phyloP scores from a whole-genome alignment of 73 alveolate genomes.

The Paraurostyla sp. region DNA sequence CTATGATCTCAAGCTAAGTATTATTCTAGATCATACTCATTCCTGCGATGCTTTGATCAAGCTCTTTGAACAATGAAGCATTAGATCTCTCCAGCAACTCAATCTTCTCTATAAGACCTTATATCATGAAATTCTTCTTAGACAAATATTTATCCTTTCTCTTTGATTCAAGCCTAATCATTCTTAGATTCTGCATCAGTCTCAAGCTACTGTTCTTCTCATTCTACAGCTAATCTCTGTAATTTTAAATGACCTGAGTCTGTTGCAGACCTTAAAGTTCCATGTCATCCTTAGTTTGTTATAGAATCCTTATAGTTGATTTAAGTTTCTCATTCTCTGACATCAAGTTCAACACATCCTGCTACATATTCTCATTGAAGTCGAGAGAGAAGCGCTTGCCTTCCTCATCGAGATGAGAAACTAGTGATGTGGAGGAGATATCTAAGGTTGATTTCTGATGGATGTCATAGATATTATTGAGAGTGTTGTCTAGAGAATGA shows the following conservation, averaged over 20 bases:
- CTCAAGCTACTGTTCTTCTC: not conserved
- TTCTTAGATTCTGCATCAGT: not conserved
- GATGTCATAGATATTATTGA: not conserved
- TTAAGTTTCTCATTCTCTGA: slow-evolving; percentile 21
- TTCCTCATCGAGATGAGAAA: not conserved
- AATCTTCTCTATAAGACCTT: not conserved
- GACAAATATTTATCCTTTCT: slow-evolving; percentile 13
- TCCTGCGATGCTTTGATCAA: slow-evolving; percentile 30
- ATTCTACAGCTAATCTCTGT: not conserved
- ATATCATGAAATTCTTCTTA: slow-evolving; percentile 6
- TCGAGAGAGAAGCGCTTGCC: not conserved
- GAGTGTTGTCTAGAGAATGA: slow-evolving; percentile 2
- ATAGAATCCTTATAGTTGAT: not conserved
- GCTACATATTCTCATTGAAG: not conserved
- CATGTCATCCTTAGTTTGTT: not conserved
- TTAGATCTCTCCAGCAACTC: slow-evolving; percentile 20
- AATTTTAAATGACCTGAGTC: not conserved
- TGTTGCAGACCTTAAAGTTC: not conserved
- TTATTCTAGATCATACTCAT: not conserved
- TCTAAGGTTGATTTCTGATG: not conserved
- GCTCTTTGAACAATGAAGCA: slow-evolving; percentile 13
- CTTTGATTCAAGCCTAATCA: not conserved
- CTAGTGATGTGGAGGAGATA: not conserved
- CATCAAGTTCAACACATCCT: slow-evolving; percentile 18
- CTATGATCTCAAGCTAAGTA: not conserved